Conservation (phyloP, 495 filamentous ascomycete species). For the Aspergillus egyptiacus region DNA sequence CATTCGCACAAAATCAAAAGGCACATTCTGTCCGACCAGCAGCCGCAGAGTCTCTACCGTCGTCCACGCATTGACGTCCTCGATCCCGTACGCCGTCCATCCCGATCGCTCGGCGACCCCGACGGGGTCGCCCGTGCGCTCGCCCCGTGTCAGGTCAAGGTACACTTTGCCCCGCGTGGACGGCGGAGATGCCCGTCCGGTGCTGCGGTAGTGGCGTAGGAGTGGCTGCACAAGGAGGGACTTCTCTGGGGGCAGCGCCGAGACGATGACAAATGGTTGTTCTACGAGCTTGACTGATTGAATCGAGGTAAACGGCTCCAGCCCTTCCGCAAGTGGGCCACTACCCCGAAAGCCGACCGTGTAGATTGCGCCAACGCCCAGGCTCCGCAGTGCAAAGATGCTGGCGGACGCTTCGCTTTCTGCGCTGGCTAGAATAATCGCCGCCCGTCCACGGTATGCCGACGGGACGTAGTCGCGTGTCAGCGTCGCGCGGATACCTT, state of each 20-base stretch:
- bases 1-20: slow-evolving; percentile 78
- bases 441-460: slow-evolving; percentile 67
- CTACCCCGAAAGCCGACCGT: slow-evolving; percentile 75
- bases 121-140: slow-evolving; percentile 61
- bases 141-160: slow-evolving; percentile 67
- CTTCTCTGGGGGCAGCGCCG: slow-evolving; percentile 70
- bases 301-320: slow-evolving; percentile 74
- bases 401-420: slow-evolving; percentile 66
- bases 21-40: slow-evolving; percentile 78
- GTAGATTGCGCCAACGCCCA: slow-evolving; percentile 73
- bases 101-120: slow-evolving; percentile 62
- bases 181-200: slow-evolving; percentile 38
- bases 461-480: slow-evolving; percentile 76
- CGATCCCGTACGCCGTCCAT: slow-evolving; percentile 72
- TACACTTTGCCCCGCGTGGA: slow-evolving; percentile 68
- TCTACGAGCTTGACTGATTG: slow-evolving; percentile 69
- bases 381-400: slow-evolving; percentile 67
- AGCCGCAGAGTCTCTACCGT: slow-evolving; percentile 72
- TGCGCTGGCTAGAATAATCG: slow-evolving; percentile 62
- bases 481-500: slow-evolving; percentile 72
- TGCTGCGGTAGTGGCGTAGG: slow-evolving; percentile 55
- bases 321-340: slow-evolving; percentile 53
- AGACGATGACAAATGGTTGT: slow-evolving; percentile 74
- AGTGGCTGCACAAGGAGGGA: slow-evolving; percentile 73
- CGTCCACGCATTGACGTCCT: slow-evolving; percentile 74